Evolutionary conservation across 2,329 filamentous ascomycete species (phyloP), one percentile per base, ranked within the genome.

Genomic region (Chaetomium strumarium): DNA sequence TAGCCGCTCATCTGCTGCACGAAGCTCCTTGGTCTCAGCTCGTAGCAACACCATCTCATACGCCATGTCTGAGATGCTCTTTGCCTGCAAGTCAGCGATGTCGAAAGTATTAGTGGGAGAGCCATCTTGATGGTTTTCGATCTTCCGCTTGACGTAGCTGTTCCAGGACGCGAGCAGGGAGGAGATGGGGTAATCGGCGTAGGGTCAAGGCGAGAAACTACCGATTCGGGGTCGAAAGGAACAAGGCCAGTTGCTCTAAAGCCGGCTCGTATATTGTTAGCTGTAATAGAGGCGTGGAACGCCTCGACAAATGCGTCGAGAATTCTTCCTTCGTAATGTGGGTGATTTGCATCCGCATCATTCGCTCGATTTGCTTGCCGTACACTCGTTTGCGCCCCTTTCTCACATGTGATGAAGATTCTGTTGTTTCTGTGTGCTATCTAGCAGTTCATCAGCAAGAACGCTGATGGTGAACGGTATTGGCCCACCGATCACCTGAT

Each of bases 201-300:
- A 33, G 29, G 29, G 16, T 44, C 48, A 14, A 46, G 33, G 42
- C 49, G 49, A 51, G 42, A 46, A 46, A 46, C 13, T 16, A 51
- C 49, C 5, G 39, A 43, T 43, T 51, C 42, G 16, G 49, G 49
- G 41, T 51, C 41, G 41, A 44, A 51, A 30, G 49, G 36, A 19
- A 47, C 45, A n/a, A 47, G 33, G 20, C 45, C 20, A 30, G 31
- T 30, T 39, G 19, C 43, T 45, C 43, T 34, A 19, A 45, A 45
- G 30, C 30, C 43, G 17, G 24, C 43, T n/a, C 31, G 43, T 45
- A 45, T 45, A 24, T 45, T 45, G 43, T 45, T 45, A 12, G 30
- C 43, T 45, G 31, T 50, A 38, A 44, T 44, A 40, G 40, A 50
- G 39, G 40, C 29, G n/a, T 34, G n/a, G 46, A 40, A 49, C 12